Evolutionary conservation across 73 alveolate species (phyloP).

Genomic region (Stentor roeselii): DNA sequence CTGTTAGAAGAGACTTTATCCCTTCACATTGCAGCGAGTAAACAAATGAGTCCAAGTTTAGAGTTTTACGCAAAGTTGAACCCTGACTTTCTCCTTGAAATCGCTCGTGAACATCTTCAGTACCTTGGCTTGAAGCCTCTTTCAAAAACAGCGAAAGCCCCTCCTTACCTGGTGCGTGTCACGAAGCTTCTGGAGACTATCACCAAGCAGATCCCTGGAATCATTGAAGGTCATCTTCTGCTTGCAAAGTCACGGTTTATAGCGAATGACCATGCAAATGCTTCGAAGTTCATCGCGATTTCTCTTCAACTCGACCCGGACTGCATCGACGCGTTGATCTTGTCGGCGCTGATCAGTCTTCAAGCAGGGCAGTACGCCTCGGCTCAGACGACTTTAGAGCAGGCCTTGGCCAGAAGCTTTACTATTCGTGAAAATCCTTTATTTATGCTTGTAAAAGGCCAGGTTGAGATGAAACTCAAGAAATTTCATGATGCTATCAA

Average conservation of each 20-base stretch:
- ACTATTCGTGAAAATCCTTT: conserved; percentile 81
- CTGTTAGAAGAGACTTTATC: conserved; percentile 69
- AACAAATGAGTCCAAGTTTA: conserved; percentile 64
- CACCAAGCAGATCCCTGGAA: conserved; percentile 76
- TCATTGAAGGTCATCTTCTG: conserved; percentile 71
- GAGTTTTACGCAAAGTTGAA: conserved; percentile 78
- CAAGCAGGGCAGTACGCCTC: conserved; percentile 57
- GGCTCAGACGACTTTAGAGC: conserved; percentile 71
- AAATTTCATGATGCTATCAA: conserved; percentile 55
- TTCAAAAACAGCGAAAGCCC: conserved; percentile 52
- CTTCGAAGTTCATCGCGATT: conserved; percentile 57
- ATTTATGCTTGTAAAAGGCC: conserved; percentile 79
- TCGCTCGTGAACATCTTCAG: conserved; percentile 71
- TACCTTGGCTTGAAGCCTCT: conserved; percentile 55
- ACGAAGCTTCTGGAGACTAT: conserved; percentile 77
- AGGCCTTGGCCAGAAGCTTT: conserved; percentile 84
- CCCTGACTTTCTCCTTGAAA: conserved; percentile 81
- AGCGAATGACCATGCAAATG: conserved; percentile 60
- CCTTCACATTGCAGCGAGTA: conserved; percentile 74
- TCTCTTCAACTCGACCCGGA: conserved; percentile 74
- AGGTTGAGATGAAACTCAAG: conserved; percentile 65
- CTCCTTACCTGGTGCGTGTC: conserved; percentile 70
- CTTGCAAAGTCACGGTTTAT: conserved; percentile 81
- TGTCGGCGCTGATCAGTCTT: conserved; percentile 72
- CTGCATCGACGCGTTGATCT: conserved; percentile 75